Evolutionary conservation across 345 rosid genomes (phyloP), one percentile per base, ranked within the genome.

Genomic region (Moringa oleifera): DNA sequence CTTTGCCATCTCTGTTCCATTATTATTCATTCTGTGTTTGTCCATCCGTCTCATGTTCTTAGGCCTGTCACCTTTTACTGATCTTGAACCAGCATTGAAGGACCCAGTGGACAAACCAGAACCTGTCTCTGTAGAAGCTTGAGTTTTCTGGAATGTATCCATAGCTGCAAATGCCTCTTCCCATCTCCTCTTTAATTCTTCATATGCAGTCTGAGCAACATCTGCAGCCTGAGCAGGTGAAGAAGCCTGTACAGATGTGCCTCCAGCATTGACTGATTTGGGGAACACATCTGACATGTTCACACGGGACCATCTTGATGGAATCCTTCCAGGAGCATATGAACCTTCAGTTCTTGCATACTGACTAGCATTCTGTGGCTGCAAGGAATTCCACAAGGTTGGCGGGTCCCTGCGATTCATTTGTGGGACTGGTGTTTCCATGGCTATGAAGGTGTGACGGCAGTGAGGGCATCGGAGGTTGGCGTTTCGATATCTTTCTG

Each of bases 381-480:
- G 63, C 54, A 17, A n/a, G 45, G 17, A 53, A 25, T 71, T 18
- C 54, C 51, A 47, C 24, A 60, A 53, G 28, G 45, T 31, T 22
- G 65, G 28, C 53, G 62, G 63, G 13, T n/a, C 53, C 25, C 37
- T 65, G 11, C 59, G 60, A 68, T 74, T 76, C 18, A 65, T 37
- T 41, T 68, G 57, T 33, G 85, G 80, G 36, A 68, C 59, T 23
- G 72, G 63, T 7, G 24, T 68, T 79, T 83, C 83, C 55, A 60
- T 28, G 25, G 83, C 88, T 47, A 69, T 6, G 62, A 83, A 85
- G 45, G 75, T 62, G 20, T 36, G 53, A 47, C 23, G 75, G n/a
- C 86, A 85, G 17, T 68, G 65, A 54, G 65, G 67, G 62, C 88
- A 85, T 60, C 67, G 21, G 46, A 85, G 68, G 25, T 55, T 76